Conservation (phyloP, 2,329 filamentous ascomycete genomes). For the Neonectria sp. region DNA sequence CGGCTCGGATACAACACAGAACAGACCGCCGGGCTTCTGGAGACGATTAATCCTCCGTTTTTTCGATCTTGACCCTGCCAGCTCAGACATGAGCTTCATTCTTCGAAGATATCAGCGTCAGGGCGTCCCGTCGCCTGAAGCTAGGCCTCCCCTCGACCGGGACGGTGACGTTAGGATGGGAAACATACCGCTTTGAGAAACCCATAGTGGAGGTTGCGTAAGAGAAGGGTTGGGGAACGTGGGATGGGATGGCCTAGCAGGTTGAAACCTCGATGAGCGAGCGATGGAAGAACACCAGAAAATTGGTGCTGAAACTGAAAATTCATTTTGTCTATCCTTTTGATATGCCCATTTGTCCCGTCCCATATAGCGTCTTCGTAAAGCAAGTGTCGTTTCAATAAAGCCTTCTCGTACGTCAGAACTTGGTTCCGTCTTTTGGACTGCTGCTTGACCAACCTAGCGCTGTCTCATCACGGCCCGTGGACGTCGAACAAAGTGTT, state of each 20-base stretch:
- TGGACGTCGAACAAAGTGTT: neutral
- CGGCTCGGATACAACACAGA: neutral
- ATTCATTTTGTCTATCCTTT: conserved; percentile 26
- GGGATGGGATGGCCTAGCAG: neutral
- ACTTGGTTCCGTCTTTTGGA: neutral
- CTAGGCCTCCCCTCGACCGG: neutral
- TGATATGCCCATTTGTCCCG: conserved; percentile 17
- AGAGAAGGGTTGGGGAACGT: neutral
- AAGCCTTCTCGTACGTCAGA: conserved; percentile 1
- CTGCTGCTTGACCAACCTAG: conserved; percentile 1
- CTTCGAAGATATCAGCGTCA: neutral
- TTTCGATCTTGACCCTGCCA: neutral
- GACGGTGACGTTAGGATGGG: neutral
- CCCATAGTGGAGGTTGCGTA: neutral
- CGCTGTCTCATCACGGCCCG: neutral
- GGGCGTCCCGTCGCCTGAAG: neutral
- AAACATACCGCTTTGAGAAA: neutral
- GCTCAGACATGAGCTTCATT: neutral
- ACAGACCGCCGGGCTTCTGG: neutral
- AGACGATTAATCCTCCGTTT: too few species aligned
- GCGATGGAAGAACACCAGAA: neutral
- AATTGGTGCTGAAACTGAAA: conserved; percentile 6
- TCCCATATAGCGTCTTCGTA: conserved; percentile 18
- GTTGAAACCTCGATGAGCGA: neutral
- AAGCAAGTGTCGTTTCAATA: conserved; percentile 21